Conservation (phyloP, 176 grass and related monocot genomes). For the Rhynchospora breviuscula region DNA sequence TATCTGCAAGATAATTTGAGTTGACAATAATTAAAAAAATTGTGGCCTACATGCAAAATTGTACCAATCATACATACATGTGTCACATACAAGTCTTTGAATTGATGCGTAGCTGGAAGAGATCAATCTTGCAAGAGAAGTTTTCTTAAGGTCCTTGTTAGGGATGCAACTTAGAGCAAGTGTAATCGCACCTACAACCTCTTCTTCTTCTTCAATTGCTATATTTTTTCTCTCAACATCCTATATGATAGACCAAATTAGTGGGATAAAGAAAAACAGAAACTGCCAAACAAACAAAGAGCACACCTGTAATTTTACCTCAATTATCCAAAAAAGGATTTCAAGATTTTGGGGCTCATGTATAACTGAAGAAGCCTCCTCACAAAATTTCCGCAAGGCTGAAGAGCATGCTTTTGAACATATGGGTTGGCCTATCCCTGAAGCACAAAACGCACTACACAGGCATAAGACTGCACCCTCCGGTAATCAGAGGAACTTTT, state of each 20-base stretch:
- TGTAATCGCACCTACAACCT: slow-evolving; percentile 68
- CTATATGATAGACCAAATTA: slow-evolving; percentile 45
- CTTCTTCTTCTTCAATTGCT: slow-evolving; percentile 75
- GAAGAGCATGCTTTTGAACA: slow-evolving; percentile 79
- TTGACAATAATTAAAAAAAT: slow-evolving; percentile 3
- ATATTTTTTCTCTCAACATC: slow-evolving; percentile 61
- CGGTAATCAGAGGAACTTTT: neutral
- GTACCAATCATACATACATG: neutral
- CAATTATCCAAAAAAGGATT: slow-evolving; percentile 89
- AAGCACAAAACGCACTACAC: slow-evolving; percentile 76
- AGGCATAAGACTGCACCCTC: neutral
- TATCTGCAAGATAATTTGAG: slow-evolving; percentile 40
- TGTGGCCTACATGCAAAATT: neutral
- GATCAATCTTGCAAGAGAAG: slow-evolving; percentile 70
- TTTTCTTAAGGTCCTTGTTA: slow-evolving; percentile 66
- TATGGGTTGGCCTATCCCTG: slow-evolving; percentile 68
- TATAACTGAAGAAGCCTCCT: slow-evolving; percentile 73
- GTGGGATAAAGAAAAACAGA: neutral
- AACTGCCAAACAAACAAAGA: slow-evolving; percentile 11
- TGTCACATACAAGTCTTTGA: slow-evolving; percentile 70
- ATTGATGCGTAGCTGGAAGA: slow-evolving; percentile 64
- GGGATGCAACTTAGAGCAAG: slow-evolving; percentile 57
- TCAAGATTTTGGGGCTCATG: slow-evolving; percentile 74
- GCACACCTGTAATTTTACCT: slow-evolving; percentile 44
- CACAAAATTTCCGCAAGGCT: slow-evolving; percentile 88